Conservation (phyloP, 495 filamentous ascomycete genomes). For the Xylaria nigripes region DNA sequence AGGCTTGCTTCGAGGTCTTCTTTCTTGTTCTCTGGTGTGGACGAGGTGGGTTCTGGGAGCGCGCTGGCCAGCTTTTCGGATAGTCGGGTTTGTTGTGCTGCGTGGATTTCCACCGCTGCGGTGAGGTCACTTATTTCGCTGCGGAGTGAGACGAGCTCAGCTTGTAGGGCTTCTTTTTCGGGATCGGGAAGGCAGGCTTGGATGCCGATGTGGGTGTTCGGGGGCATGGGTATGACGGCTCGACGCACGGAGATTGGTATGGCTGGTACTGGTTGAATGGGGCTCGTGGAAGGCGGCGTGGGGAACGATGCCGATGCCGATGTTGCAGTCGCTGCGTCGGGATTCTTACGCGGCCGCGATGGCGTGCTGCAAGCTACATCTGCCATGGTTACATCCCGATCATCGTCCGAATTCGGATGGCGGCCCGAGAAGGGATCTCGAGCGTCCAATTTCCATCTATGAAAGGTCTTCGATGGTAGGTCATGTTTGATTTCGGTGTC, state of each 20-base stretch:
- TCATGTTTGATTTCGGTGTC: background rate
- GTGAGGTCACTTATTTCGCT: slow-evolving; percentile 34
- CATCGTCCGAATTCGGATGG: slow-evolving; percentile 31
- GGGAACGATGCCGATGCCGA: slow-evolving; percentile 33
- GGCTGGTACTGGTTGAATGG: slow-evolving; percentile 21
- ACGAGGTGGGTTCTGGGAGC: background rate
- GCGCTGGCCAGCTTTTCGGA: slow-evolving; percentile 23
- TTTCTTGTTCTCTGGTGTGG: background rate
- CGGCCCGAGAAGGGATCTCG: slow-evolving; percentile 35
- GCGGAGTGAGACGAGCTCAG: slow-evolving; percentile 32
- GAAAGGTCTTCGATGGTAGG: slow-evolving; percentile 12
- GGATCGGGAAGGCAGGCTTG: slow-evolving; percentile 35
- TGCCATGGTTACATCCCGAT: slow-evolving; percentile 29
- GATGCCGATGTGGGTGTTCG: slow-evolving; percentile 29
- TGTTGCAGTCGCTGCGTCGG: background rate
- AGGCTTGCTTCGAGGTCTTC: slow-evolving; percentile 31
- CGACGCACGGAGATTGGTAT: slow-evolving; percentile 17
- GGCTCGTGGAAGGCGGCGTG: slow-evolving; percentile 44
- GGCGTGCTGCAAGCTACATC: slow-evolving; percentile 38
- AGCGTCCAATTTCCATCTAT: slow-evolving; percentile 37
- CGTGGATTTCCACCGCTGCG: slow-evolving; percentile 30
- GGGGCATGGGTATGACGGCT: slow-evolving; percentile 27
- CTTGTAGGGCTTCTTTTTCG: slow-evolving; percentile 34
- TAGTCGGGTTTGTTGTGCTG: slow-evolving; percentile 25
- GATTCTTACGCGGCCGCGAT: slow-evolving; percentile 16